Conservation (phyloP, 2,329 filamentous ascomycete species). For the Rhexocercosporidium sp. region DNA sequence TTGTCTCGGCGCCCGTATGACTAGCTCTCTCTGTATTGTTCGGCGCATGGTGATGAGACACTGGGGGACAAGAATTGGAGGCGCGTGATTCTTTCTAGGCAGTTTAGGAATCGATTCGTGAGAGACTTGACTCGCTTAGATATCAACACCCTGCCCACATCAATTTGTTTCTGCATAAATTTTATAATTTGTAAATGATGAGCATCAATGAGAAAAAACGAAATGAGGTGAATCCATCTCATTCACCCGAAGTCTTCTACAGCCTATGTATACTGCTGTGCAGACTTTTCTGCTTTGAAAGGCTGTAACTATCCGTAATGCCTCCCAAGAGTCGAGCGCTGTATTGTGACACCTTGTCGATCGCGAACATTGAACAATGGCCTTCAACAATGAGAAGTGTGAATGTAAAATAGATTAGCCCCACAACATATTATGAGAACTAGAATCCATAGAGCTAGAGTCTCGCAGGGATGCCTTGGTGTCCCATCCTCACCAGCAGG, state of each 20-base stretch:
- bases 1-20: not conserved
- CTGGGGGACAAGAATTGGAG: not conserved
- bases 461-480: not conserved
- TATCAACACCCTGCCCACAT: not conserved
- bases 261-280: too few relatives aligned
- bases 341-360: too few relatives aligned
- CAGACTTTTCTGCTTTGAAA: too few relatives aligned
- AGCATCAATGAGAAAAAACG: not conserved
- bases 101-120: not conserved
- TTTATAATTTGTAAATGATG: not conserved
- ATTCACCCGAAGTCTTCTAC: not conserved
- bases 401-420: too few relatives aligned
- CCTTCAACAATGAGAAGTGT: too few relatives aligned
- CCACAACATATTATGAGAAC: too few relatives aligned
- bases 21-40: not conserved
- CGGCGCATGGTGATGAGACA: not conserved
- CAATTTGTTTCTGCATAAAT: not conserved
- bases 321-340: too few relatives aligned
- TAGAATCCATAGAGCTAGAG: too few relatives aligned
- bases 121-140: not conserved
- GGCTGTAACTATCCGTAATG: too few relatives aligned
- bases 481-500: not conserved
- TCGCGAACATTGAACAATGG: too few relatives aligned
- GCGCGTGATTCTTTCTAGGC: not conserved
- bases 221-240: not conserved